phyloP scores from a whole-genome alignment of 768 basidiomycete species.

The Boletus fagicola region DNA sequence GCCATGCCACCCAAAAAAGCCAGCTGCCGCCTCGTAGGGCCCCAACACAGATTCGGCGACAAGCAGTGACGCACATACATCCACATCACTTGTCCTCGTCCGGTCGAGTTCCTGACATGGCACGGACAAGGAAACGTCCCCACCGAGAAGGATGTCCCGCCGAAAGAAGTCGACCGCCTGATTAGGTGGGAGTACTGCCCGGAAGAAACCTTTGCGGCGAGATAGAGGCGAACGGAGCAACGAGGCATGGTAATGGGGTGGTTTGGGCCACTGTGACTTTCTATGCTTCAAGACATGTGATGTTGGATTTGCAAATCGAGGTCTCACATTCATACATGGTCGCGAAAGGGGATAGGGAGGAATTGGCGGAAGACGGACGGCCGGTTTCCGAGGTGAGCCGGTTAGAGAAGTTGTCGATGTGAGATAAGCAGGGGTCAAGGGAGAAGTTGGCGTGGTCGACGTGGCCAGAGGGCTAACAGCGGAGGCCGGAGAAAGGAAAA shows the following conservation, averaged over 20 bases:
- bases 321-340: not conserved
- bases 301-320: slow-evolving; percentile 9
- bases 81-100: not conserved
- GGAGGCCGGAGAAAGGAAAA: not conserved
- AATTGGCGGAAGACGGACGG: not conserved
- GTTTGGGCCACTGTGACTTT: slow-evolving; percentile 24
- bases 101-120: not conserved
- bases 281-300: slow-evolving; percentile 10
- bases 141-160: slow-evolving; percentile 14
- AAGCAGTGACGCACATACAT: not conserved
- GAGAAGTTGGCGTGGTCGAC: not conserved
- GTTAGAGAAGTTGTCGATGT: not conserved
- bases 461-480: not conserved
- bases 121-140: not conserved
- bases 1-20: slow-evolving; percentile 32
- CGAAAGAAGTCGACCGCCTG: slow-evolving; percentile 30
- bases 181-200: slow-evolving; percentile 17
- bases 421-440: not conserved
- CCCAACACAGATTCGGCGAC: slow-evolving; percentile 24
- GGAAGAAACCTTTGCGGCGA: slow-evolving; percentile 26
- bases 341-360: slow-evolving; percentile 3
- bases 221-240: slow-evolving; percentile 28
- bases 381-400: not conserved
- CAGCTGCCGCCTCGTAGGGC: slow-evolving; percentile 29
- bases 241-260: slow-evolving; percentile 29